These are phyloP conservation scores for Botrytis paeoniae DNA, from an alignment of 2,329 filamentous ascomycete genomes.

Conservation along the genomic window DNA sequence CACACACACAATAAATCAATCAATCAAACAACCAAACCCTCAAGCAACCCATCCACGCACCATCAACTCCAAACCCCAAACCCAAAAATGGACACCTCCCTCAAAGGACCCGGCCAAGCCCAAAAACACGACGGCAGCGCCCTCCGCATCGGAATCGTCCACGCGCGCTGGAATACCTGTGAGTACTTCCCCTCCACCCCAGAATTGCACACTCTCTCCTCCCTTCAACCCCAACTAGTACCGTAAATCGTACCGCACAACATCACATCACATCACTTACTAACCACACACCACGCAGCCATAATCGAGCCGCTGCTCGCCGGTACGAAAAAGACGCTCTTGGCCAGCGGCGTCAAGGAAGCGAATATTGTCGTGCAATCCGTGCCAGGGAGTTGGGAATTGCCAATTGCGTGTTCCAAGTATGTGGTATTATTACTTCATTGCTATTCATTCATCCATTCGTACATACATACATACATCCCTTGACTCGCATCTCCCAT, in stretches of 20 bases:
- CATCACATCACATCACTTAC: conserved; percentile 11
- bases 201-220: background rate
- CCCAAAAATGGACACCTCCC: conserved; percentile 30
- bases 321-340: conserved; percentile 75
- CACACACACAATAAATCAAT: background rate
- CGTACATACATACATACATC: conserved; percentile 3
- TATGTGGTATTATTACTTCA: conserved; percentile 15
- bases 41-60: background rate
- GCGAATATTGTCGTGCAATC: conserved; percentile 86
- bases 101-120: conserved; percentile 61
- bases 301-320: conserved; percentile 84
- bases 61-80: background rate
- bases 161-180: conserved; percentile 83
- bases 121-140: conserved; percentile 64
- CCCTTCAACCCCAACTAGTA: background rate
- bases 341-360: conserved; percentile 75
- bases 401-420: conserved; percentile 75
- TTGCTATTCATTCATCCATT: background rate
- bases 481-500: conserved; percentile 39
- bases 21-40: background rate
- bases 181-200: background rate
- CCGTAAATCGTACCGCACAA: no score
- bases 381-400: conserved; percentile 91
- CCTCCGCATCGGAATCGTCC: conserved; percentile 90
- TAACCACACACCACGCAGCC: conserved; percentile 37